Evolutionary conservation across 2,329 filamentous ascomycete species (phyloP), one percentile per base, ranked within the genome.

Genomic region (Alternaria triticimaculans): DNA sequence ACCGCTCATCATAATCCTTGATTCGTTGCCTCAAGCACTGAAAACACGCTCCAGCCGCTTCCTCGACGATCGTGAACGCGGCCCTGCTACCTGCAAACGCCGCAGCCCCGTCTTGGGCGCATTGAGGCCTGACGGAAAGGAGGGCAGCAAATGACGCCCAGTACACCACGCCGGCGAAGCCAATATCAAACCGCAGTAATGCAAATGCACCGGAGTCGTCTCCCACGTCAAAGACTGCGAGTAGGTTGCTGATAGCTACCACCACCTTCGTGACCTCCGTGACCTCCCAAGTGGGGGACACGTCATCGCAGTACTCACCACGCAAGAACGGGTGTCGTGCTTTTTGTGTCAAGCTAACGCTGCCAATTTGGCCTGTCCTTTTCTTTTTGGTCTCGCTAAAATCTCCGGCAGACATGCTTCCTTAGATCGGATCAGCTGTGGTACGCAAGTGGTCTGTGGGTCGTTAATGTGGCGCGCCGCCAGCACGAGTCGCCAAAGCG

Each of bases 391-490:
- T 55, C 62, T 74, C 70, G 70, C 73, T 73, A 73, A 73, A 68
- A 66, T 64, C 67, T 64, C 66, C 72, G 67, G 69, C 67, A 72
- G 64, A 72, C 68, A 72, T 68, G 63, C 70, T 72, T 69, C 66
- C 70, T 73, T 69, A 64, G 66, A 73, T 75, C 67, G 46, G 67
- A 73, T 72, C 74, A 78, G 72, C 76, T 75, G 69, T 69, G 68
- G 59, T 67, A 60, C 54, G 65, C 65, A 37, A 37, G 60, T 72
- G 75, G 75, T 74, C 76, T 73, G 76, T 78, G 76, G 71, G 74
- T 73, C 64, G 70, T 72, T 68, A 71, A 71, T 73, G 76, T 77
- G 74, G 74, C 74, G 75, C 73, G 71, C 73, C 75, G 74, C 75
- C 75, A 76, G 69, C 74, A 72, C 75, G 72, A 75, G 68, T 72